Conservation (phyloP, 441 rosid genomes). For the Adansonia madagascariensis region DNA sequence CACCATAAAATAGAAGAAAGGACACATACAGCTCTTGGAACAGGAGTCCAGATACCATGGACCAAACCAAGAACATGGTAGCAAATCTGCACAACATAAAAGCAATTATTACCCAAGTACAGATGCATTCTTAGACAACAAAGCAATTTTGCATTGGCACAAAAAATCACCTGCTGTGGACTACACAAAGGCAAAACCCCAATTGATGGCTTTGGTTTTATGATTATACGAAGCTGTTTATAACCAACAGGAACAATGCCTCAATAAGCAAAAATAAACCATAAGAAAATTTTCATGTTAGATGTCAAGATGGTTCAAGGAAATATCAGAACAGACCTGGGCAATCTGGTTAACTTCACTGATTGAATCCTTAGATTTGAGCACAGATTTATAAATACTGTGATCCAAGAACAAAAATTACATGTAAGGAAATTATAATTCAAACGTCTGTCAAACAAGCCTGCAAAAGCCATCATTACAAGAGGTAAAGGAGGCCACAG, state of each 20-base stretch:
- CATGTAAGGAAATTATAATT: slow-evolving; percentile 24
- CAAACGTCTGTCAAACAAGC: slow-evolving; percentile 3
- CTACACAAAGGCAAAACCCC: slow-evolving; percentile 85
- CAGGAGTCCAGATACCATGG: slow-evolving; percentile 96
- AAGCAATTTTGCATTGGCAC: slow-evolving; percentile 25
- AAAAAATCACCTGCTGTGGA: slow-evolving; percentile 78
- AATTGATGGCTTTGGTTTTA: slow-evolving; percentile 74
- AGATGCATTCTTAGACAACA: slow-evolving; percentile 21
- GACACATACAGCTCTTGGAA: slow-evolving; percentile 83
- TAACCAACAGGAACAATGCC: slow-evolving; percentile 31
- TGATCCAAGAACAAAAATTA: slow-evolving; percentile 35
- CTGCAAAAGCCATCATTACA: slow-evolving; percentile 1
- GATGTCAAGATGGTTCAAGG: slow-evolving; percentile 29
- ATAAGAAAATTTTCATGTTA: slow-evolving; percentile 23
- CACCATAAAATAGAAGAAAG: slow-evolving; percentile 24
- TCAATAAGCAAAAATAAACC: slow-evolving; percentile 33
- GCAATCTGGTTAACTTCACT: slow-evolving; percentile 89
- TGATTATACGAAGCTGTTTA: slow-evolving; percentile 84
- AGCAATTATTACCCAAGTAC: slow-evolving; percentile 5
- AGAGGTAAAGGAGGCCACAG: slow-evolving; percentile 10
- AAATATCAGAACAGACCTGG: slow-evolving; percentile 66
- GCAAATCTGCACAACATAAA: slow-evolving; percentile 72
- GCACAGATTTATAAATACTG: slow-evolving; percentile 85
- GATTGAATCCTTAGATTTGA: slow-evolving; percentile 87
- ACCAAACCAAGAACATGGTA: slow-evolving; percentile 94